These are phyloP conservation scores for Oryza glumipatula DNA, from an alignment of 176 grass and related monocot species.

Conservation along the genomic window DNA sequence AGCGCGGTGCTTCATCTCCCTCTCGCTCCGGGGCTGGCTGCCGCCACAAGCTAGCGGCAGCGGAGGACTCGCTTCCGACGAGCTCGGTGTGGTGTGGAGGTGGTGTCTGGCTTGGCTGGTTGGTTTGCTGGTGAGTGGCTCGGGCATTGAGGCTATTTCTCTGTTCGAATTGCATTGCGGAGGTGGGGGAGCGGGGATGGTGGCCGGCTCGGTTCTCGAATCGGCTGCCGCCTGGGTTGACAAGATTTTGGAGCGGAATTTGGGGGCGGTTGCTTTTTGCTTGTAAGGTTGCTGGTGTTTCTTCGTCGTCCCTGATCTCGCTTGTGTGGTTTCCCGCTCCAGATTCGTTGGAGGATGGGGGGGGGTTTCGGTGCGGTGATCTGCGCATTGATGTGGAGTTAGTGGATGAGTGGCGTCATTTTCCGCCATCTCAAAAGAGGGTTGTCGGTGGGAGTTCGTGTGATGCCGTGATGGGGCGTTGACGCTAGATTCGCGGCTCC, in stretches of 20 bases:
- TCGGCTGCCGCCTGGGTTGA: not conserved
- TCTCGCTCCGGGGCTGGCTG: not conserved
- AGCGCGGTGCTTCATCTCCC: not conserved
- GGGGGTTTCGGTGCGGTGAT: slow-evolving; percentile 26
- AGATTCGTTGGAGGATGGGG: slow-evolving; percentile 2
- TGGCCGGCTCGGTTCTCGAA: not conserved
- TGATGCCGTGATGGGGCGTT: not conserved
- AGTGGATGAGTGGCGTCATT: not conserved
- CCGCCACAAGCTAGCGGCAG: not conserved
- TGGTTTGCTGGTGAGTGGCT: not conserved
- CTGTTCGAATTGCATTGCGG: not conserved
- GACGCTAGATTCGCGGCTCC: slow-evolving; percentile 41
- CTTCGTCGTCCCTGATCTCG: not conserved
- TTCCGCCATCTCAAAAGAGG: not conserved
- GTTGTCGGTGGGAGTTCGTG: slow-evolving; percentile 39
- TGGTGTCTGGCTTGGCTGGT: not conserved
- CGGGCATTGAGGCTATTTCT: slow-evolving; percentile 25
- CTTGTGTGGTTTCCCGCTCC: not conserved
- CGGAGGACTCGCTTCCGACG: not conserved
- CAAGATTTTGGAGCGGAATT: not conserved
- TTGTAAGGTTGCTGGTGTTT: not conserved
- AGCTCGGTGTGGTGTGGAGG: not conserved
- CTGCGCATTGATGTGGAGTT: slow-evolving; percentile 9
- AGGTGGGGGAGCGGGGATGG: too few species aligned
- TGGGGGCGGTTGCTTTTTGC: not conserved